These are phyloP conservation scores for Dictyophora rubrovolvata DNA, from an alignment of 768 basidiomycete genomes.

Conservation along the genomic window DNA sequence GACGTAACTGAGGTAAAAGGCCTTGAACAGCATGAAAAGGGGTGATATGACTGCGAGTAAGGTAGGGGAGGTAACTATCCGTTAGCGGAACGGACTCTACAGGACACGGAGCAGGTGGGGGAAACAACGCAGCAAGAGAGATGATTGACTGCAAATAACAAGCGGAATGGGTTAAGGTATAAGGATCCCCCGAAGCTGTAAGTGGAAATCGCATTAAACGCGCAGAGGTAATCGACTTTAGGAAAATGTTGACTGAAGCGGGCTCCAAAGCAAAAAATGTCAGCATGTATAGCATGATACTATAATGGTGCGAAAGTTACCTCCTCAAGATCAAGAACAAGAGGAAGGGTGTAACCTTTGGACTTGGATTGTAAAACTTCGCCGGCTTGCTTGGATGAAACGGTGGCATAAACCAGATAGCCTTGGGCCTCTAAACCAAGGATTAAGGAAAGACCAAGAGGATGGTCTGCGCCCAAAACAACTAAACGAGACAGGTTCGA, in stretches of 20 bases:
- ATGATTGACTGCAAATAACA: slow-evolving; percentile 70
- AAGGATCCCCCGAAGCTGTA: slow-evolving; percentile 71
- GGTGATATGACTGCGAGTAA: slow-evolving; percentile 64
- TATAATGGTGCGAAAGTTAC: slow-evolving; percentile 27
- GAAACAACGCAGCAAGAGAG: slow-evolving; percentile 60
- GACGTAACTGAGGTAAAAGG: slow-evolving; percentile 66
- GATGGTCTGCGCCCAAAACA: slow-evolving; percentile 71
- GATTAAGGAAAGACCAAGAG: slow-evolving; percentile 62
- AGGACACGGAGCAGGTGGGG: slow-evolving; percentile 39
- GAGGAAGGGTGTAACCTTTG: slow-evolving; percentile 69
- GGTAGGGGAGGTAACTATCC: slow-evolving; percentile 56
- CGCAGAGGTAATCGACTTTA: slow-evolving; percentile 71
- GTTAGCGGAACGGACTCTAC: slow-evolving; percentile 61
- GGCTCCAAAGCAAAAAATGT: slow-evolving; percentile 34
- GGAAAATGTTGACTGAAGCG: slow-evolving; percentile 59
- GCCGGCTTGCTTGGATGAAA: slow-evolving; percentile 57
- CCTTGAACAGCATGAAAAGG: slow-evolving; percentile 71
- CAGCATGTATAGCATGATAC: neutral
- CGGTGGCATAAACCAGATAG: slow-evolving; percentile 77
- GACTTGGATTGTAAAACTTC: slow-evolving; percentile 51
- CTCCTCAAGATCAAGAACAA: slow-evolving; percentile 73
- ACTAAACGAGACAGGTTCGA: slow-evolving; percentile 31
- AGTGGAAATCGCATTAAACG: slow-evolving; percentile 78
- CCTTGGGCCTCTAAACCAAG: slow-evolving; percentile 66
- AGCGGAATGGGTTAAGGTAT: slow-evolving; percentile 24